Evolutionary conservation across 495 filamentous ascomycete genomes (phyloP).

Genomic region (Penicillium crystallinum): DNA sequence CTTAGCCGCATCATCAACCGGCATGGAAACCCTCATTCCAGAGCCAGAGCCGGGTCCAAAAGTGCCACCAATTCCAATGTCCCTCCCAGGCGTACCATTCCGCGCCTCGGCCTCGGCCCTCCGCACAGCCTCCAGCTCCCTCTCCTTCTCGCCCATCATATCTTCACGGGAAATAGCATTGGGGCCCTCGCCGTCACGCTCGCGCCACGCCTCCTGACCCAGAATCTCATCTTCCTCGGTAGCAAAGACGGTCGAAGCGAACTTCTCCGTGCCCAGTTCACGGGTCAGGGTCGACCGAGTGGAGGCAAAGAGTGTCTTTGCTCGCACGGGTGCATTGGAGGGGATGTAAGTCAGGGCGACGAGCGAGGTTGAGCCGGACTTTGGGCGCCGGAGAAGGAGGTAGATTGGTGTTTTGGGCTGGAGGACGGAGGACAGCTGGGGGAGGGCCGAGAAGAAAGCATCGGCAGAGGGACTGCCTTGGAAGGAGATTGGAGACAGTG

Average conservation of each 20-base stretch:
- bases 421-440: conserved; percentile 64
- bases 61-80: conserved; percentile 53
- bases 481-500: conserved; percentile 54
- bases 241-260: conserved; percentile 75
- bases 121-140: conserved; percentile 67
- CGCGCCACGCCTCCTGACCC: conserved; percentile 65
- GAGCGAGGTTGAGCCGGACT: conserved; percentile 45
- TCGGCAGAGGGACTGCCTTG: conserved; percentile 36
- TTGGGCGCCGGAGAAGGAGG: conserved; percentile 71
- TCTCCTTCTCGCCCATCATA: conserved; percentile 86
- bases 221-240: conserved; percentile 63
- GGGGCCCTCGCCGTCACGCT: conserved; percentile 60
- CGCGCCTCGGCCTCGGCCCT: conserved; percentile 75
- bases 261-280: conserved; percentile 86
- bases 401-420: conserved; percentile 73
- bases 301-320: conserved; percentile 93
- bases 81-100: conserved; percentile 58
- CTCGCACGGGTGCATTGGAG: conserved; percentile 79
- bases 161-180: conserved; percentile 42
- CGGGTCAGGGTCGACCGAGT: conserved; percentile 78
- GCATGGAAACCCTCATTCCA: conserved; percentile 57
- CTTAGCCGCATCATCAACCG: conserved; percentile 63
- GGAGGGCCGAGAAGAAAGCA: conserved; percentile 55
- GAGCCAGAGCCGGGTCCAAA: conserved; percentile 50
- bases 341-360: conserved; percentile 87